phyloP scores from a whole-genome alignment of 805 yeast species.

The Cephaloascus fragrans region DNA sequence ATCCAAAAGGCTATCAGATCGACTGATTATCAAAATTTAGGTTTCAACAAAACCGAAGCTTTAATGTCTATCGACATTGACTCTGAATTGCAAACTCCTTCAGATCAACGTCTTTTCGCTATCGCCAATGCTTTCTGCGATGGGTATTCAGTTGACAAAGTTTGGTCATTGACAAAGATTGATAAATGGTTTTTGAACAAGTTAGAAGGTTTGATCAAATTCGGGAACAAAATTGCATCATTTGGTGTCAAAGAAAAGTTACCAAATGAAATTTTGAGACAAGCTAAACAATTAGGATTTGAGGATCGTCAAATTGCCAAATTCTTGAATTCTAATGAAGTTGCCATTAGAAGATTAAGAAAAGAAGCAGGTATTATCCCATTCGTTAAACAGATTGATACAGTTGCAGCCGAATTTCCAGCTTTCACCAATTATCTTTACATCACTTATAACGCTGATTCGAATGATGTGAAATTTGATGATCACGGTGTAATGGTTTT shows the following conservation, averaged over 20 bases:
- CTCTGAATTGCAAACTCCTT: slow-evolving; percentile 87
- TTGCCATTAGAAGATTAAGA: slow-evolving; percentile 83
- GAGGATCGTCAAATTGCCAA: slow-evolving; percentile 95
- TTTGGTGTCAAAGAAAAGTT: slow-evolving; percentile 50
- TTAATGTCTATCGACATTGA: slow-evolving; percentile 90
- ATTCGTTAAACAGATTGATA: slow-evolving; percentile 93
- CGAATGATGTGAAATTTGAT: slow-evolving; percentile 78
- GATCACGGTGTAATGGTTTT: slow-evolving; percentile 93
- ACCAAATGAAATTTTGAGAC: slow-evolving; percentile 54
- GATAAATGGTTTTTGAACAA: slow-evolving; percentile 96
- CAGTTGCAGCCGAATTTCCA: slow-evolving; percentile 99
- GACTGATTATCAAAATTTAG: slow-evolving; percentile 91
- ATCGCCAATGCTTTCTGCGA: slow-evolving; percentile 87
- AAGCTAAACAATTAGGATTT: slow-evolving; percentile 94
- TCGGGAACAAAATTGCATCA: slow-evolving; percentile 51
- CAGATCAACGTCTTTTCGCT: slow-evolving; percentile 95
- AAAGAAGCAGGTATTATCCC: slow-evolving; percentile 82
- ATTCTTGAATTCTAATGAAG: slow-evolving; percentile 81
- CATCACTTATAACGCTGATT: slow-evolving; percentile 87
- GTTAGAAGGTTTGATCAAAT: slow-evolving; percentile 63
- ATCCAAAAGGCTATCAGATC: slow-evolving; percentile 96
- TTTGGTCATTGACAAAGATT: slow-evolving; percentile 83
- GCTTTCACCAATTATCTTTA: slow-evolving; percentile 91
- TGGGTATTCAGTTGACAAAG: slow-evolving; percentile 87
- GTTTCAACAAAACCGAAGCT: slow-evolving; percentile 79